phyloP scores from a whole-genome alignment of 2,329 filamentous ascomycete species.

The Passalora sequoiae region DNA sequence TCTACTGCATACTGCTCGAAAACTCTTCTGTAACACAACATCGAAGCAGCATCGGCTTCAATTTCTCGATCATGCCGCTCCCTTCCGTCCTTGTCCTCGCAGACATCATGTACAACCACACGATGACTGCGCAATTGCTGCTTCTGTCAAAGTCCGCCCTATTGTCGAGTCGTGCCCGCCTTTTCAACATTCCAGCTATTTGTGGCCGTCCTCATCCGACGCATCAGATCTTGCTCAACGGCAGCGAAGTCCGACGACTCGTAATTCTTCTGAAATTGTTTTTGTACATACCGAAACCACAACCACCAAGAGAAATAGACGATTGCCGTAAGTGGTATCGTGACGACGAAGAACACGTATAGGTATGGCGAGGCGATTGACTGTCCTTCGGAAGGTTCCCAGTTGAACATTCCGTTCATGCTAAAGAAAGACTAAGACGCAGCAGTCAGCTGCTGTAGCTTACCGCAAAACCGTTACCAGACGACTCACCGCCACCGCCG shows the following conservation, averaged over 20 bases:
- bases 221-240: conserved; percentile 30
- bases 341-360: conserved; percentile 33
- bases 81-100: not conserved
- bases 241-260: conserved; percentile 25
- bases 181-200: conserved; percentile 19
- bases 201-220: conserved; percentile 29
- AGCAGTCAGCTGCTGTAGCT: no score
- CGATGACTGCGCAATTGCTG: not conserved
- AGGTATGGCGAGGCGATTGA: conserved; percentile 29
- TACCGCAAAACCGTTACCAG: no score
- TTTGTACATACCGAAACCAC: conserved; percentile 28
- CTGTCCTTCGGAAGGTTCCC: conserved; percentile 18
- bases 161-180: not conserved
- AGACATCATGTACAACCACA: no score
- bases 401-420: conserved; percentile 32
- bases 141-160: not conserved
- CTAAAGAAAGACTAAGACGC: conserved; percentile 33
- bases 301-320: conserved; percentile 29
- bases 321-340: conserved; percentile 30
- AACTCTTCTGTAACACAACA: not conserved
- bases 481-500: conserved; percentile 32
- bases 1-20: not conserved
- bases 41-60: not conserved
- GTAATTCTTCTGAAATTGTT: conserved; percentile 26
- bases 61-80: not conserved